Evolutionary conservation across 805 yeast genomes (phyloP), one percentile per base, ranked within the genome.

Genomic region (Kodamaea fukazawae): DNA sequence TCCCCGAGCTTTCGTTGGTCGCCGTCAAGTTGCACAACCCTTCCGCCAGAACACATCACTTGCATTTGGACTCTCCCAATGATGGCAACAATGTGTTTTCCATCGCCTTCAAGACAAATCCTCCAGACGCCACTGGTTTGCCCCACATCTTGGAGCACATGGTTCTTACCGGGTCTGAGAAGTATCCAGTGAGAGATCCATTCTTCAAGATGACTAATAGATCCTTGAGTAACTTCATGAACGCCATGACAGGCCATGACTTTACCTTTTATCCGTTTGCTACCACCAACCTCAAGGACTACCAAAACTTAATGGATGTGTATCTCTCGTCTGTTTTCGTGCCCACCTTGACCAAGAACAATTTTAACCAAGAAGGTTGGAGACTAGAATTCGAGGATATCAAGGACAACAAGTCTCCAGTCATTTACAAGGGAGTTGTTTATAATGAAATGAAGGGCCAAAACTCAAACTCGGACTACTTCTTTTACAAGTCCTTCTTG

Each of bases 401-500:
- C 4, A 60, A 71, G 5, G 89, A 90, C 55, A 65, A 67, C 11
- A 43, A 51, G 0, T 72, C 86, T 10, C 85, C 87, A 1, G 56
- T 93, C 30, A 70, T 68, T 3, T 87, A 88, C 61, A 93, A 93
- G 61, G 99, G 99, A 33, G 99, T 93, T 25, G 99, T 93, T 2
- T 93, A 86, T 60, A 93, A 93, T 58, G 99, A 93, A 65, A 93
- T 93, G 99, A 93, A 93, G 63, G 99, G 99, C 7, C 97, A 91
- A 62, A 78, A 87, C 56, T 85, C 96, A 0, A 91, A 88, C 59
- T 78, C 96, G 0, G 78, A 90, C 2, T 93, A 93, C 60, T 76
- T 82, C 47, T 89, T 75, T 58, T 91, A 90, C 78, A 86, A 83
- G 54, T 78, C 81, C 46, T 91, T 82, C 67, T 88, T 86, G 55